These are phyloP conservation scores for Cyclocybe cylindracea DNA, from an alignment of 768 basidiomycete genomes.

Conservation along the genomic window DNA sequence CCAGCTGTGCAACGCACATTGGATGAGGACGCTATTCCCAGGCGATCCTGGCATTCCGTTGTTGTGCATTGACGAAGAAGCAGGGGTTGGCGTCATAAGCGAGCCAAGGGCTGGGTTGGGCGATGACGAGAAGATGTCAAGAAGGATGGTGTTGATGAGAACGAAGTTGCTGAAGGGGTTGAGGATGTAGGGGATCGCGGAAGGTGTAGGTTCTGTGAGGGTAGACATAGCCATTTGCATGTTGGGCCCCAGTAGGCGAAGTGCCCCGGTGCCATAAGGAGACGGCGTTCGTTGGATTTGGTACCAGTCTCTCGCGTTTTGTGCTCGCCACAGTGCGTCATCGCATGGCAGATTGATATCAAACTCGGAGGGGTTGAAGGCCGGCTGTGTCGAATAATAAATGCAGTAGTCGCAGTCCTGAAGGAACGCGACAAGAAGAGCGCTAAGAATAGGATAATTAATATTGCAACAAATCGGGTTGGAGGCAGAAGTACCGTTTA, in stretches of 20 bases:
- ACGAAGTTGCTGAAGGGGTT: constrained; percentile 47
- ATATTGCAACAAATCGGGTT: constrained; percentile 5
- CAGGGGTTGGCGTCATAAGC: neutral
- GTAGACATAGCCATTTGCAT: constrained; percentile 38
- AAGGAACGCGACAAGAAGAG: constrained; percentile 49
- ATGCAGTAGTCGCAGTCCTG: constrained; percentile 61
- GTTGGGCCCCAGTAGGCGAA: constrained; percentile 36
- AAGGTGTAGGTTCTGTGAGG: constrained; percentile 32
- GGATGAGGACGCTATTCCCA: constrained; percentile 31
- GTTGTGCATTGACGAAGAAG: neutral
- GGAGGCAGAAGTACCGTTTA: constrained; percentile 44
- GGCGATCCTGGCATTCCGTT: constrained; percentile 1
- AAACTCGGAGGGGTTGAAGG: constrained; percentile 48
- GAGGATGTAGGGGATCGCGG: constrained; percentile 28
- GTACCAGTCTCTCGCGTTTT: constrained; percentile 50
- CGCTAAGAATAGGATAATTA: constrained; percentile 28
- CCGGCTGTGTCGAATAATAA: constrained; percentile 49
- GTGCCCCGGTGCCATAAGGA: constrained; percentile 36
- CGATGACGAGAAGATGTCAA: constrained; percentile 34
- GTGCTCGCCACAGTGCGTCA: constrained; percentile 53
- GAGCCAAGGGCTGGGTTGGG: constrained; percentile 8
- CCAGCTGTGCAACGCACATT: constrained; percentile 61
- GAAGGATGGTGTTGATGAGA: constrained; percentile 46
- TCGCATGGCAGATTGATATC: constrained; percentile 58
- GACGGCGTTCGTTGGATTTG: constrained; percentile 39